Base-by-base conservation (phyloP, 805 yeast genomes). In the Nakazawaea peltata region DNA sequence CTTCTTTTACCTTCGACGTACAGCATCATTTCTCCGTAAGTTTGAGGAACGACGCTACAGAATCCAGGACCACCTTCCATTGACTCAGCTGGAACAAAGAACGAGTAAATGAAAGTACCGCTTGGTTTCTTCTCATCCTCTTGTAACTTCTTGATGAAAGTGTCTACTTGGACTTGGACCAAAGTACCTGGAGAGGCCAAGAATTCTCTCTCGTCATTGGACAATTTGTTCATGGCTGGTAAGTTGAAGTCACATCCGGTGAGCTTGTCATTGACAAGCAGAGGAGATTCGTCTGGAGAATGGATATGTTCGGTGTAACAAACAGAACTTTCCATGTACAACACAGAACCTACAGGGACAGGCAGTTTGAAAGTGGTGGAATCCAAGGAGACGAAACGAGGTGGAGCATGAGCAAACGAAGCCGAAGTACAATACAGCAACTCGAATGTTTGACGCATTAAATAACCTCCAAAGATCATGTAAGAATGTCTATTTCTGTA, bases 391-490 rank as follows among this genome's bases (percentile, higher is more conserved):
- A 86, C 83, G 47, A 88, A 88, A 53, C 96, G 69, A 28, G 97
- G 96, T 41, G 81, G 76, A 12, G 90, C 77, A 44, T 77, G 77
- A 2, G 95, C 67, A 50, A 88, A 86, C 2, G 94, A 83, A 5
- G 95, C 95, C 6, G 95, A 86, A 13, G 90, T 76, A 59, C 95
- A 86, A 54, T 87, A 88, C 1, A 95, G 97, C 49, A 88, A 71
- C 56, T 88, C 97, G 54, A 88, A 88, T 2, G 95, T 77, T 59
- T 87, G 95, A 57, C 96, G 76, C 66, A 88, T 71, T 50, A 88
- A 63, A 51, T 88, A 88, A 19, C 97, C 97, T 48, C 97, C 97
- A 57, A 88, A 88, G 30, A 88, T 84, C 85, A 87, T 86, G 59
- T 81, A 85, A 3, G 94, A 82, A 54, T 88, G 95, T 54, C 95